Evolutionary conservation across 495 filamentous ascomycete genomes (phyloP), one percentile per base, ranked within the genome.

Genomic region (Poronia punctata): DNA sequence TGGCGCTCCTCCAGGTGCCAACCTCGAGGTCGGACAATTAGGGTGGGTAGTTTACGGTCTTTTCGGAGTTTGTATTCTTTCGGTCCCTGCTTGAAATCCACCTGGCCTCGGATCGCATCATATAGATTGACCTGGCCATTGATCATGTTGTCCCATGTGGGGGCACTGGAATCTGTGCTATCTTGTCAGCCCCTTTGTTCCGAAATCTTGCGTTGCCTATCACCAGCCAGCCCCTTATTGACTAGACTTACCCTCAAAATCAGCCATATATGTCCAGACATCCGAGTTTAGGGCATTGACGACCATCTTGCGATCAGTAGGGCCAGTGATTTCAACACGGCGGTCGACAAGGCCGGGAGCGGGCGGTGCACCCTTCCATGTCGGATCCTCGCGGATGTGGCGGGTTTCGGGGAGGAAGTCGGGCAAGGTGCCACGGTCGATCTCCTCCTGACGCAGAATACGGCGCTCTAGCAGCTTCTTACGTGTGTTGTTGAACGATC

Each of bases 181-280:
- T 9, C 18, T 10, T 27, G 27, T 23, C 26, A 34, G 29, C 55
- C 40, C 58, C 43, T 2, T 7, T 30, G 24, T 26, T 12, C 17
- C 17, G n/a, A 14, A 37, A 17, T 22, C 12, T 12, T 17, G 43
- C 9, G 7, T 11, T 35, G 12, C 3, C 26, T 22, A 34, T 16
- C 14, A 23, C 6, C 12, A 20, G 7, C 24, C 18, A 7, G 16
- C 17, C n/a, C 28, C 15, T 27, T 17, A 20, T 23, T 21, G 37
- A 22, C 9, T 45, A 21, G 14, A 59, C 68, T 35, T 61, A 88
- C 88, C 88, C 69, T 99, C 92, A 42, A 99, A 92, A 70, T 99
- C 92, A 19, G 92, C 93, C 92, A 99, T 99, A 61, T 99, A 99
- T 20, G 92, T 97, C 87, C 86, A 99, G 14, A 97, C 93, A 57